Conservation (phyloP, 352 stramenopile species). For the Halophytophthora batemanensis region DNA sequence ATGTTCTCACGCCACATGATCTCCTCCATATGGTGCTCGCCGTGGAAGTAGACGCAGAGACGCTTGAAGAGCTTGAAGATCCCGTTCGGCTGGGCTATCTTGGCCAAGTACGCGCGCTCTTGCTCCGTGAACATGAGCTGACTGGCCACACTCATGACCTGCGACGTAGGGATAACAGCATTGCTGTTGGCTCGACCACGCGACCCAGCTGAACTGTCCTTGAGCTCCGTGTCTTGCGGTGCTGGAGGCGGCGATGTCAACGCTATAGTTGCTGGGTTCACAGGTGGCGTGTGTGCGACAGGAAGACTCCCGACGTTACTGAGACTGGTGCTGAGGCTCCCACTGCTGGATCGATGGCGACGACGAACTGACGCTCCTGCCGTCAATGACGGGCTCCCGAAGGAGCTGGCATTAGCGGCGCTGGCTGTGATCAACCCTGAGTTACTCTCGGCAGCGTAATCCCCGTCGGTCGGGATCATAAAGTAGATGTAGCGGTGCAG, state of each 20-base stretch:
- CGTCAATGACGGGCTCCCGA: conserved; percentile 33
- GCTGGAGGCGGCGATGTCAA: conserved; percentile 20
- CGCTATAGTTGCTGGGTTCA: conserved; percentile 18
- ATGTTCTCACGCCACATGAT: conserved; percentile 90
- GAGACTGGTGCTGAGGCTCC: conserved; percentile 19
- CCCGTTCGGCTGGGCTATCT: conserved; percentile 77
- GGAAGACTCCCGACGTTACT: conserved; percentile 15
- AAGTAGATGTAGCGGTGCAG: conserved; percentile 87
- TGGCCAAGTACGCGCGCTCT: conserved; percentile 73
- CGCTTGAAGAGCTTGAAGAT: conserved; percentile 81
- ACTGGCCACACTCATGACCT: conserved; percentile 31
- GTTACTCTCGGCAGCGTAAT: conserved; percentile 30
- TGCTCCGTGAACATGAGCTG: conserved; percentile 56
- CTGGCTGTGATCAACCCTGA: neutral
- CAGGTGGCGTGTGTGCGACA: conserved; percentile 25
- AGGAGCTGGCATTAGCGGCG: conserved; percentile 4
- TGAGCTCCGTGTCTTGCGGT: conserved; percentile 1
- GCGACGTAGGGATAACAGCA: conserved; percentile 19
- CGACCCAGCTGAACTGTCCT: conserved; percentile 13
- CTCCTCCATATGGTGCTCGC: conserved; percentile 84
- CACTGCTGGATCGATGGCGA: conserved; percentile 25
- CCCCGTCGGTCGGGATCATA: conserved; percentile 72
- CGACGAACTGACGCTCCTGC: conserved; percentile 25
- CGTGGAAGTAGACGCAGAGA: conserved; percentile 83
- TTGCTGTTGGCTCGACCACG: neutral